Evolutionary conservation across 805 yeast species (phyloP).

Genomic region (Barnettozyma vustinii): DNA sequence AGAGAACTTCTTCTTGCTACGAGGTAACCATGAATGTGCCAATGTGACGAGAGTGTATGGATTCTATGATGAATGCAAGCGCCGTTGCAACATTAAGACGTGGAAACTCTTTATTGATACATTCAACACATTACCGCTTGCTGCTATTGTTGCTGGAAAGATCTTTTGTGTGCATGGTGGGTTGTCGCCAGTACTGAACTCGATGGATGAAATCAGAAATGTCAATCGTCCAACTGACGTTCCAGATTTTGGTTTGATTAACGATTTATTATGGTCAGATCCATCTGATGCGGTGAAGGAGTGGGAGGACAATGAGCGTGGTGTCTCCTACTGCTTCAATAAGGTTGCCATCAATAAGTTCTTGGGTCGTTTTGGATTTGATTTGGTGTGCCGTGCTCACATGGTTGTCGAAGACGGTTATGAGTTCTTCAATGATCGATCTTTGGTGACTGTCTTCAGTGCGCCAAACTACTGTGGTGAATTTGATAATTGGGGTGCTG

Average conservation of each 20-base stretch:
- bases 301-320: conserved; percentile 98
- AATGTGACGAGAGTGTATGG: conserved; percentile 97
- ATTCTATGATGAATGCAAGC: conserved; percentile 95
- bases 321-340: conserved; percentile 96
- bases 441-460: conserved; percentile 87
- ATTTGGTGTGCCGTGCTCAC: conserved; percentile 95
- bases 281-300: conserved; percentile 98
- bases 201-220: conserved; percentile 98
- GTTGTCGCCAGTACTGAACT: conserved; percentile 90
- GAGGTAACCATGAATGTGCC: conserved; percentile 99
- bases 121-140: conserved; percentile 96
- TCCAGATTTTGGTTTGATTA: conserved; percentile 93
- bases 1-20: conserved; percentile 90
- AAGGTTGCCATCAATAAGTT: conserved; percentile 97
- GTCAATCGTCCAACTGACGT: conserved; percentile 99
- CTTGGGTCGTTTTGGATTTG: conserved; percentile 95
- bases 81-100: conserved; percentile 95
- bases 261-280: conserved; percentile 97
- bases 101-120: conserved; percentile 99
- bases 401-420: conserved; percentile 99
- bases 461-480: conserved; percentile 87
- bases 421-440: conserved; percentile 94
- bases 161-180: conserved; percentile 99
- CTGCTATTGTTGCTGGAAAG: conserved; percentile 96
- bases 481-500: conserved; percentile 91